Evolutionary conservation across 305 asterid species (phyloP).

Genomic region (Fraxinus sp.): DNA sequence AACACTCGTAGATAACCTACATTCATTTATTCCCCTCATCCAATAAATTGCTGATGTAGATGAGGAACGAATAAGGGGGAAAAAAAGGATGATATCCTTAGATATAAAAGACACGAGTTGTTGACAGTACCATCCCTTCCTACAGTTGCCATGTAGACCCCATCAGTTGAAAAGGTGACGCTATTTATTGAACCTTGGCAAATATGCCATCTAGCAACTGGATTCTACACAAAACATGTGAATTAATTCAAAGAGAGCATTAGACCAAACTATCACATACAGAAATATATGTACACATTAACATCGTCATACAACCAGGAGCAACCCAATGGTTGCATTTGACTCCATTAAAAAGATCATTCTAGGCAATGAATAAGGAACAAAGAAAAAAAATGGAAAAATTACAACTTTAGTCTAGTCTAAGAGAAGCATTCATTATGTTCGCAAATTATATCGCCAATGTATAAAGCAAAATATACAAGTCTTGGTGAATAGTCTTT

Average conservation of each 20-base stretch:
- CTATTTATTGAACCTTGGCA: conserved; percentile 92
- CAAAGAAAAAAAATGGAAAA: background rate
- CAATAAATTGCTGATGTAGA: conserved; percentile 14
- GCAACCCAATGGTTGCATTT: conserved; percentile 8
- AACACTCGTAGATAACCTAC: conserved; percentile 89
- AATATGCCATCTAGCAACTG: conserved; percentile 97
- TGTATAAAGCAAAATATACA: background rate
- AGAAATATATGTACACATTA: background rate
- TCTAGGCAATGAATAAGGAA: background rate
- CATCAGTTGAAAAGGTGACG: conserved; percentile 83
- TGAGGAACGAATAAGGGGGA: background rate
- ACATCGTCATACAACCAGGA: background rate
- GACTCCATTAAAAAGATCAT: background rate
- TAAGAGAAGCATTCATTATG: background rate
- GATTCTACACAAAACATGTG: conserved; percentile 61
- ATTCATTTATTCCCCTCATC: conserved; percentile 29
- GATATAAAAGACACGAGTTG: conserved; percentile 25
- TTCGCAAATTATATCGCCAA: background rate
- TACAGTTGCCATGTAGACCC: conserved; percentile 91
- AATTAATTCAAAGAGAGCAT: conserved; percentile 8
- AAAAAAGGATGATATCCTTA: conserved; percentile 21
- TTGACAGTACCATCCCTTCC: conserved; percentile 94
- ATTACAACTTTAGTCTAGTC: background rate
- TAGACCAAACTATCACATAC: background rate
- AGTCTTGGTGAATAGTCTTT: background rate